Base-by-base conservation (phyloP, 2,329 filamentous ascomycete genomes). In the Paracoccidioides lutzii region DNA sequence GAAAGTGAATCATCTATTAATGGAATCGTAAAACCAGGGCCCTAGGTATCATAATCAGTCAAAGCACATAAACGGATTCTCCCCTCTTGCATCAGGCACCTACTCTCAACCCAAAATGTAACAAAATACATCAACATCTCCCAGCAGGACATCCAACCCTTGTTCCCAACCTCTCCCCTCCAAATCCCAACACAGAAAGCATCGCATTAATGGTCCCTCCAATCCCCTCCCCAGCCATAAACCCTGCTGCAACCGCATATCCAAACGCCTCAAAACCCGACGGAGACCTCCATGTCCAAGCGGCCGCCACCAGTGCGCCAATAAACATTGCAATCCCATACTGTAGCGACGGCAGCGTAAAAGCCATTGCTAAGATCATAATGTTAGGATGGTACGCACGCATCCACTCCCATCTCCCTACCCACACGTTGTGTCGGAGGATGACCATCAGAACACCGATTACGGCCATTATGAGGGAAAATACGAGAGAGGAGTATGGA, bases 211-310 rank as follows among this genome's bases (percentile, higher is more conserved):
- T 64, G n/a, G 83, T 79, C 59, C 81, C 81, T 38, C 81, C 81
- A 54, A 83, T 76, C 55, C 81, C 81, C 68, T 84, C 81, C 4
- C 81, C 81, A 3, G 81, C 81, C 64, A 83, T 83, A 59, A 82
- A 71, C 49, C 81, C 81, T 37, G 78, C 78, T 2, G 78, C 81
- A 45, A 83, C 71, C 8, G 79, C 79, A 61, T 81, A 84, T 10
- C 77, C 78, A 61, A 79, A 81, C 37, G 80, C 71, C 57, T 82
- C 80, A 66, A 80, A 83, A 48, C 67, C 71, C 53, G 70, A 71
- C 7, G 77, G 71, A 61, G 73, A 76, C 64, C 71, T 76, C 71
- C 76, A 81, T 50, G 70, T 72, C 81, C 81, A 84, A 59, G 76
- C 54, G 54, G 71, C 74, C 12, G 78, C 76, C 12, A 76, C 63